phyloP scores from a whole-genome alignment of 2,329 filamentous ascomycete genomes.

The Fusarium sp. region DNA sequence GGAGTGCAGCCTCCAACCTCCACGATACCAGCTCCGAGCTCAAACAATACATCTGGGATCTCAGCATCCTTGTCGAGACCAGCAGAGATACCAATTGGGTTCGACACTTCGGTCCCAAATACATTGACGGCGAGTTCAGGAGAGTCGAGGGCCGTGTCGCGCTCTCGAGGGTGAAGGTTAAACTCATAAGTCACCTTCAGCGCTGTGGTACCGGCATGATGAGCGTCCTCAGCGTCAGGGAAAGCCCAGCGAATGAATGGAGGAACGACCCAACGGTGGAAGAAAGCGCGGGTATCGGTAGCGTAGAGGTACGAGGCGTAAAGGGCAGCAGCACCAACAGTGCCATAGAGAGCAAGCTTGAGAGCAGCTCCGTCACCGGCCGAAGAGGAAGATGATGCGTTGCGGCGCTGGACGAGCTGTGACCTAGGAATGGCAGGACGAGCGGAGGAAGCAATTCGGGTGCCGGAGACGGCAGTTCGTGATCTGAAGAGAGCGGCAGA shows the following conservation, averaged over 20 bases:
- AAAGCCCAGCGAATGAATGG: constrained; percentile 72
- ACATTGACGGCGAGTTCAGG: constrained; percentile 59
- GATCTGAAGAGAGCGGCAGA: constrained; percentile 41
- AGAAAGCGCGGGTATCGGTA: constrained; percentile 78
- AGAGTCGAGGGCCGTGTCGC: constrained; percentile 57
- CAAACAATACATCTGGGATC: constrained; percentile 85
- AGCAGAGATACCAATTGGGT: constrained; percentile 94
- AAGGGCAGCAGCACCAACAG: constrained; percentile 53
- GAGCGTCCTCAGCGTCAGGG: constrained; percentile 89
- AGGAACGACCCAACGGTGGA: constrained; percentile 75
- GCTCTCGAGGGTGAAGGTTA: constrained; percentile 83
- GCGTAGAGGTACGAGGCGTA: constrained; percentile 70
- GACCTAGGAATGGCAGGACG: constrained; percentile 31
- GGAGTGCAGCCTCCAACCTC: constrained; percentile 94
- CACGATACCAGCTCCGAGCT: constrained; percentile 84
- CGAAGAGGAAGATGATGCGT: constrained; percentile 50
- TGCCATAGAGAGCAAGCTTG: constrained; percentile 53
- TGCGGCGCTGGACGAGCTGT: constrained; percentile 41
- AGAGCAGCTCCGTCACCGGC: constrained; percentile 42
- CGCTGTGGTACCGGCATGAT: constrained; percentile 77
- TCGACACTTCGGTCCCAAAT: constrained; percentile 80
- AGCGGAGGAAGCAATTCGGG: constrained; percentile 30
- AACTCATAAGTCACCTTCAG: constrained; percentile 79
- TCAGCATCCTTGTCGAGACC: constrained; percentile 96
- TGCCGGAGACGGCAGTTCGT: constrained; percentile 31